These are phyloP conservation scores for Curvularia spicifera DNA, from an alignment of 2,329 filamentous ascomycete genomes.

Conservation along the genomic window DNA sequence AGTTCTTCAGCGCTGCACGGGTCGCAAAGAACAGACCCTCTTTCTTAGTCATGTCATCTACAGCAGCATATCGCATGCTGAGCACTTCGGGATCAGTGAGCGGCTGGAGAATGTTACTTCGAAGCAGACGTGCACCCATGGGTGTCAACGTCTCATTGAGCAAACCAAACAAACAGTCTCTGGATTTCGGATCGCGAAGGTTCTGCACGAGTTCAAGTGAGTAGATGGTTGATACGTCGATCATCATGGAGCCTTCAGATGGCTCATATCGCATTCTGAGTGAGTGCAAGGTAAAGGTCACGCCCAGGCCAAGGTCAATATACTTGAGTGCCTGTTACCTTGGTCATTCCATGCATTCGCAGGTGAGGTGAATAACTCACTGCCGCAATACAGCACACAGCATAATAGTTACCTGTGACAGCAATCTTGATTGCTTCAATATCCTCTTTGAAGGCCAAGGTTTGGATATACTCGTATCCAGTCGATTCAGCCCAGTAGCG, in stretches of 20 bases:
- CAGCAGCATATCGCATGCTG: slow-evolving; percentile 75
- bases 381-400: slow-evolving; percentile 83
- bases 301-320: slow-evolving; percentile 71
- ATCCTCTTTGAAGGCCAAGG: slow-evolving; percentile 80
- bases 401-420: slow-evolving; percentile 82
- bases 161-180: slow-evolving; percentile 81
- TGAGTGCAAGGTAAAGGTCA: slow-evolving; percentile 77
- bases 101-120: slow-evolving; percentile 87
- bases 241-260: slow-evolving; percentile 93
- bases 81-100: slow-evolving; percentile 75
- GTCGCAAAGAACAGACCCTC: slow-evolving; percentile 85
- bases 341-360: slow-evolving; percentile 8
- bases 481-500: slow-evolving; percentile 81
- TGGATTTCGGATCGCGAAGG: slow-evolving; percentile 75
- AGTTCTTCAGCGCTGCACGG: slow-evolving; percentile 74
- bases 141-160: slow-evolving; percentile 85
- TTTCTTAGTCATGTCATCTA: slow-evolving; percentile 80
- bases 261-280: slow-evolving; percentile 86
- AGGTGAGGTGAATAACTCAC: slow-evolving; percentile 66
- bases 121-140: slow-evolving; percentile 84
- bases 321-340: slow-evolving; percentile 74
- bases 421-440: slow-evolving; percentile 80
- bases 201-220: slow-evolving; percentile 93
- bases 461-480: slow-evolving; percentile 78
- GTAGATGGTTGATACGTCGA: slow-evolving; percentile 85